Base-by-base conservation (phyloP, 768 basidiomycete genomes). In the Boletus subparvulus region DNA sequence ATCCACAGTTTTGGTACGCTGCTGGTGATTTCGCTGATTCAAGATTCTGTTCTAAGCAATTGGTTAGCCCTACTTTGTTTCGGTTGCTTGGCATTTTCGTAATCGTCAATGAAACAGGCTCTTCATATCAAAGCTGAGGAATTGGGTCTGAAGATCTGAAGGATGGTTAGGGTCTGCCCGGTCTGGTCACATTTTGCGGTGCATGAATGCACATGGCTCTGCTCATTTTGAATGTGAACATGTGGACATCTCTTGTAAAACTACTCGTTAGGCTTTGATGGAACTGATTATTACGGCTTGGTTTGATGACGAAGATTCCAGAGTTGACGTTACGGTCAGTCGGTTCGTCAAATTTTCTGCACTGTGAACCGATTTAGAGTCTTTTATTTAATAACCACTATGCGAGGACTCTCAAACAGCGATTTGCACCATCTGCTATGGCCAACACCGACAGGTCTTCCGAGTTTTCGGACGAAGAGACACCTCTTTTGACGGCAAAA, bases 51-150 rank as follows among this genome's bases (percentile, higher is more conserved):
- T 55, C 54, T 21, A 55, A 55, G 43, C 54, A 55, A 33, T 24
- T 55, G 32, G 54, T 55, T 42, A 21, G 54, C 42, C 24, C 40
- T 13, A 4, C n/a, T 14, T 32, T 33, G 8, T 11, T 54, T 16
- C 4, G 21, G 13, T n/a, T n/a, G 17, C 12, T 2, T 10, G 16
- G 35, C n/a, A 9, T 16, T 26, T 12, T 36, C 10, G 24, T 52
- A 35, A 35, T 6, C 16, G 2, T 28, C 17, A 17, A 17, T 26
- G 33, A 26, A 37, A 24, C 21, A 54, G 54, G 54, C 54, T 19
- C 54, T 55, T 28, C 47, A 42, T 42, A 55, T 50, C 33, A 55
- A 55, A 28, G 54, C 54, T 19, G 54, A 55, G 24, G 47, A 35
- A 55, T n/a, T 50, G 17, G 35, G 49, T 28, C 41, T 55, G 14